A percentile compares a stretch with the other conserved stretches of the same genome.
Evolutionary conservation across 2,329 filamentous ascomycete species (phyloP).

Genomic region (Exserohilum turcica): DNA sequence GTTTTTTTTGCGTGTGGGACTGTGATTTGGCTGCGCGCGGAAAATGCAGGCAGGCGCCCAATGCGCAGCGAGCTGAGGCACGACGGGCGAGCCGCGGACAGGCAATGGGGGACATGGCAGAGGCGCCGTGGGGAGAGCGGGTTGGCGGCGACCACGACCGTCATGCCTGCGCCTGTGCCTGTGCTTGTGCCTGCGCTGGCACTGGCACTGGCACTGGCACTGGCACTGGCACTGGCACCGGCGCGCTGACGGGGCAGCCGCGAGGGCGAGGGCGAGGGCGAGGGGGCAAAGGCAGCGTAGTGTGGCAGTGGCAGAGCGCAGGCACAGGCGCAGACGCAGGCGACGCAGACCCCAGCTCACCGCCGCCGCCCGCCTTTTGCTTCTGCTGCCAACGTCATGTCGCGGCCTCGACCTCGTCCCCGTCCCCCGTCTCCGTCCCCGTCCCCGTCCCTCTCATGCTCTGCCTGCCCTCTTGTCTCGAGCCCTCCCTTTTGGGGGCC

Average conservation of each 20-base stretch:
- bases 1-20: slow-evolving; percentile 25
- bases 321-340: slow-evolving; percentile 8
- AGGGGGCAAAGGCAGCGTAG: too few relatives aligned
- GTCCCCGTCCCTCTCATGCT: neutral
- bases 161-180: neutral
- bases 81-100: neutral
- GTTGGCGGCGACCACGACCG: neutral
- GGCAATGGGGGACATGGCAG: neutral
- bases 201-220: too few relatives aligned
- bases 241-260: neutral
- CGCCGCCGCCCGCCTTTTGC: slow-evolving; percentile 14
- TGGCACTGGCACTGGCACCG: too few relatives aligned
- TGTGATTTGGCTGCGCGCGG: slow-evolving; percentile 37
- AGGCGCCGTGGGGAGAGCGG: neutral
- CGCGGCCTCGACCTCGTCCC: slow-evolving; percentile 6
- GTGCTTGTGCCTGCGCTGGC: too few relatives aligned
- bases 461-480: neutral
- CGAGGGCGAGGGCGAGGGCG: slow-evolving; percentile 3
- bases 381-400: slow-evolving; percentile 17
- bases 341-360: slow-evolving; percentile 14
- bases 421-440: neutral
- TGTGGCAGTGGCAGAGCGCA: too few relatives aligned
- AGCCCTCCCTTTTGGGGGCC: neutral
- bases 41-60: slow-evolving; percentile 20
- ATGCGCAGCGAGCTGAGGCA: neutral